A percentile compares a stretch with the other conserved stretches of the same genome.
Evolutionary conservation across 345 rosid genomes (phyloP).

Genomic region (Psidium friedrichsthalianum): DNA sequence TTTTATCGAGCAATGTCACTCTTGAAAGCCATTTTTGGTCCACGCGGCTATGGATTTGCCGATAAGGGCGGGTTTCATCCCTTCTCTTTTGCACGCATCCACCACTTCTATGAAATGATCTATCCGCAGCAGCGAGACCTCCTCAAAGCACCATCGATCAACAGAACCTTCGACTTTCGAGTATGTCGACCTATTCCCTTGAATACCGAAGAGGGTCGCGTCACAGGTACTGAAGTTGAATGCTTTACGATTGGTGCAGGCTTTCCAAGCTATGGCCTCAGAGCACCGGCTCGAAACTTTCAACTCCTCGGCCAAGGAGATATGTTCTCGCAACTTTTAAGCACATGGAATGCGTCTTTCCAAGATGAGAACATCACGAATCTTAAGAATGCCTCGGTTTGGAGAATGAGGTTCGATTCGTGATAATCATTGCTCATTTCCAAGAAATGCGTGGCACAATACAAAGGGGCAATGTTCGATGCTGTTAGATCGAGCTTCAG

Average conservation of each 20-base stretch:
- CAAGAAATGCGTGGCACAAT: constrained; percentile 41
- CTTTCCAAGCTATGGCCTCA: constrained; percentile 44
- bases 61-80: constrained; percentile 23
- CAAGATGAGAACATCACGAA: constrained; percentile 31
- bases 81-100: constrained; percentile 25
- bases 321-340: constrained; percentile 34
- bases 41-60: constrained; percentile 39
- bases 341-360: constrained; percentile 30
- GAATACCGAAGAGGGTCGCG: background rate
- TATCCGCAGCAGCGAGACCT: constrained; percentile 37
- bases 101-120: constrained; percentile 48
- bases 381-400: constrained; percentile 25
- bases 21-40: constrained; percentile 37
- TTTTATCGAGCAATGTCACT: constrained; percentile 11
- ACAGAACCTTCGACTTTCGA: background rate
- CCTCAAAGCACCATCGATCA: constrained; percentile 48
- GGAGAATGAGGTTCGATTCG: constrained; percentile 29
- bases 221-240: background rate
- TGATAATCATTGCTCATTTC: constrained; percentile 44
- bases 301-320: constrained; percentile 26
- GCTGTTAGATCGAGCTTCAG: constrained; percentile 36
- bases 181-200: background rate
- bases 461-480: constrained; percentile 26
- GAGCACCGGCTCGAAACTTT: constrained; percentile 30
- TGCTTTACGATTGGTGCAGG: constrained; percentile 11